Evolutionary conservation across 2,329 filamentous ascomycete genomes (phyloP).

Genomic region (Hypomyces perniciosus): DNA sequence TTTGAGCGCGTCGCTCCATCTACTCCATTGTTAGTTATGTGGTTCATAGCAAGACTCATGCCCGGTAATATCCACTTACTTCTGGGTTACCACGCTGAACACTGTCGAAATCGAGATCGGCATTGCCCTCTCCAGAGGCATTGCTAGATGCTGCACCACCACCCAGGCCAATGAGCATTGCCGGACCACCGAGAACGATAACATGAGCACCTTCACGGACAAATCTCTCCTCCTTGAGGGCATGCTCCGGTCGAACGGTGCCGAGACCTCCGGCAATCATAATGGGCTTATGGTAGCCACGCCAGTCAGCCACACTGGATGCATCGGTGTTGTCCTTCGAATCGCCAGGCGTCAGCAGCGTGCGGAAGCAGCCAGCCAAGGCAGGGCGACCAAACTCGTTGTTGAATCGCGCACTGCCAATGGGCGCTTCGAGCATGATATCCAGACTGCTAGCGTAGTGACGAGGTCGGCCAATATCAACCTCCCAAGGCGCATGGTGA

Average conservation of each 20-base stretch:
- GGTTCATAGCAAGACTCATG: not conserved
- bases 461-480: slow-evolving; percentile 79
- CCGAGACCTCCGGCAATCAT: slow-evolving; percentile 97
- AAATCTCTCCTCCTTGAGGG: slow-evolving; percentile 72
- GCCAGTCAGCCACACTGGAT: slow-evolving; percentile 43
- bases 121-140: slow-evolving; percentile 78
- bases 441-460: slow-evolving; percentile 93
- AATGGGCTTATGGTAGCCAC: slow-evolving; percentile 96
- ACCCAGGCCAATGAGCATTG: slow-evolving; percentile 95
- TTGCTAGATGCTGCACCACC: slow-evolving; percentile 92
- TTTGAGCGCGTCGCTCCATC: slow-evolving; percentile 90
- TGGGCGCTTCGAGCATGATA: slow-evolving; percentile 96
- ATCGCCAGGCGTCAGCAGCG: slow-evolving; percentile 56
- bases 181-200: slow-evolving; percentile 88
- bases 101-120: slow-evolving; percentile 92
- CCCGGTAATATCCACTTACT: slow-evolving; percentile 6
- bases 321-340: slow-evolving; percentile 27
- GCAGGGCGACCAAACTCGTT: slow-evolving; percentile 95
- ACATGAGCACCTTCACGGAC: slow-evolving; percentile 86
- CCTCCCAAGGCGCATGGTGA: slow-evolving; percentile 79
- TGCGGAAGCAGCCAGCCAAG: slow-evolving; percentile 85
- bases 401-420: slow-evolving; percentile 92
- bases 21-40: slow-evolving; percentile 1
- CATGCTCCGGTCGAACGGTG: slow-evolving; percentile 84
- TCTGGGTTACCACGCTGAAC: slow-evolving; percentile 97